A percentile compares a stretch with the other conserved stretches of the same genome.
phyloP scores from a whole-genome alignment of 2,329 filamentous ascomycete genomes.

The Tolypocladium tundrense region DNA sequence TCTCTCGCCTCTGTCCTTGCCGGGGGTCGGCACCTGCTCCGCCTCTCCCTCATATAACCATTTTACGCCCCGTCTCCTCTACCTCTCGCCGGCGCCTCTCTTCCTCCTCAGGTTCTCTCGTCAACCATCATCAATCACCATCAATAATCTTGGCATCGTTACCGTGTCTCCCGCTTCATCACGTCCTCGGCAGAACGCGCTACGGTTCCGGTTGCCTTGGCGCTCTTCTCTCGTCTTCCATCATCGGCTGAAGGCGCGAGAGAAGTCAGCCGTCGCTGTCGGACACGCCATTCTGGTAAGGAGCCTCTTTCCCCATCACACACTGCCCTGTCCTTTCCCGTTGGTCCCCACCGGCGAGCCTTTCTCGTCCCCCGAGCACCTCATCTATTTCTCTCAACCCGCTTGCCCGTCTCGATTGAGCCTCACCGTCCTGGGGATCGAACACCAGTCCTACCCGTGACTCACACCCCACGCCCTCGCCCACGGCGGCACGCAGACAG shows the following conservation, averaged over 20 bases:
- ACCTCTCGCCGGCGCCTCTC: neutral
- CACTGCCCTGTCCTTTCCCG: neutral
- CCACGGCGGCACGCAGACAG: neutral
- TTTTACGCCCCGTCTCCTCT: conserved; percentile 10
- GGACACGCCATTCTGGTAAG: neutral
- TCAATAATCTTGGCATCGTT: neutral
- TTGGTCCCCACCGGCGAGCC: neutral
- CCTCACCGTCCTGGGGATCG: neutral
- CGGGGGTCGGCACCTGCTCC: conserved; percentile 6
- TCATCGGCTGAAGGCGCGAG: neutral
- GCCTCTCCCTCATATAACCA: conserved; percentile 15
- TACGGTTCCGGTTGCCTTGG: neutral
- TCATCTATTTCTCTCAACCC: neutral
- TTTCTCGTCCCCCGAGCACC: neutral
- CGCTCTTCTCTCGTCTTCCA: neutral
- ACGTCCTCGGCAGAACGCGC: neutral
- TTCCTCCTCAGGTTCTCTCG: neutral
- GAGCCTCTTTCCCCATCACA: neutral
- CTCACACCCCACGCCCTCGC: neutral
- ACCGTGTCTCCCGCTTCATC: neutral
- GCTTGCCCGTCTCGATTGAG: conserved; percentile 1
- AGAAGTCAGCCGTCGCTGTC: neutral
- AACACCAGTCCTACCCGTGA: neutral
- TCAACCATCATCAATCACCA: neutral
- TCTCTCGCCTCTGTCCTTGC: conserved; percentile 1